Evolutionary conservation across 106 monocot species (phyloP), one percentile per base, ranked within the genome.

Genomic region (Phalaenopsis aphrodite): DNA sequence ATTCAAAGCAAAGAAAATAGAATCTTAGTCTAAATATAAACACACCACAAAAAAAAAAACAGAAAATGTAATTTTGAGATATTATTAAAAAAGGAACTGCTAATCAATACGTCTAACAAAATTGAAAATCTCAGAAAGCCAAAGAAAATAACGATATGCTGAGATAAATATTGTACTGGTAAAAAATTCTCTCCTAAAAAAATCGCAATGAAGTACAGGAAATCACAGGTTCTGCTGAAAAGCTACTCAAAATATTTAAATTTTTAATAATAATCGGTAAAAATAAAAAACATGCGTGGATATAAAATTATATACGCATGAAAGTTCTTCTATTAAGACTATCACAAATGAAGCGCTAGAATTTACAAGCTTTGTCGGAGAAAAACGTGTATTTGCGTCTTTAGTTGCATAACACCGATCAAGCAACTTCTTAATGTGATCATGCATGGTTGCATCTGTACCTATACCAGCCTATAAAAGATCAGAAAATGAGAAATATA

Each of bases 401-500:
- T 98, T 98, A 37, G 88, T 93, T 47, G 89, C 98, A 88, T 98
- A 98, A 57, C 71, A 79, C 47, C 98, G 89, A 84, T 98, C 98
- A 84, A 98, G 94, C 61, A 93, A 86, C 85, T 98, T 98, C 78
- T 98, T 98, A 43, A 98, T 98, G 83, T 98, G 98, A 68, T 98
- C 98, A 73, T 94, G 94, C 94, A 94, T 98, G n/a, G 98, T 98
- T 24, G 98, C 98, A 92, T 98, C 94, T 37, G 98, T 98, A 66
- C 98, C 98, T 86, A 98, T 98, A 45, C 92, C 94, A 42, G 92
- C 90, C 96, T 96, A 83, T 23, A 78, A 84, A 6, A 85, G 56
- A 72, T 76, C 6, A 46, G 79, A 56, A 79, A 45, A 79, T 12
- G 41, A 12, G 2, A 49, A 49, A 41, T 3, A 30, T 84, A 3